phyloP scores from a whole-genome alignment of 768 basidiomycete genomes.

The Phylloporus sp. region DNA sequence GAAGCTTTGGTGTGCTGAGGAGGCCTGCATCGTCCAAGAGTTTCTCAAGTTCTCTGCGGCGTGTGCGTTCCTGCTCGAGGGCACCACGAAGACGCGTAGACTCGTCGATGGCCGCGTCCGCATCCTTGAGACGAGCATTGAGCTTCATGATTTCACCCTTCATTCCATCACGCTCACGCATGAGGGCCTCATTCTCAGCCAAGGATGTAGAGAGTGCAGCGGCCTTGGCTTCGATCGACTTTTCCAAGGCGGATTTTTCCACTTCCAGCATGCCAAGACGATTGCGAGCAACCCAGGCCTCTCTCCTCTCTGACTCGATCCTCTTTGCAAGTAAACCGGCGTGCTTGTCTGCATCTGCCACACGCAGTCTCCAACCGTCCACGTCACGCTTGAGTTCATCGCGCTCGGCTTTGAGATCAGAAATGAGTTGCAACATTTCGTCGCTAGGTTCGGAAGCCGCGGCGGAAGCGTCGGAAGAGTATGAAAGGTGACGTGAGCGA shows the following conservation, averaged over 20 bases:
- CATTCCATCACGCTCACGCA: slow-evolving; percentile 27
- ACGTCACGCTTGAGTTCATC: slow-evolving; percentile 87
- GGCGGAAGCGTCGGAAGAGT: slow-evolving; percentile 40
- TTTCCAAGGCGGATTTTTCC: slow-evolving; percentile 57
- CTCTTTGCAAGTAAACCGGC: slow-evolving; percentile 58
- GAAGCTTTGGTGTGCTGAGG: slow-evolving; percentile 41
- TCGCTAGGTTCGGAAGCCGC: slow-evolving; percentile 53
- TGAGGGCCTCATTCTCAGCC: slow-evolving; percentile 23
- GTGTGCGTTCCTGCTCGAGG: slow-evolving; percentile 38
- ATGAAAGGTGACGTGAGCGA: slow-evolving; percentile 48
- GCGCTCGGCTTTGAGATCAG: slow-evolving; percentile 80
- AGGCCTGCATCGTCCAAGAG: slow-evolving; percentile 45
- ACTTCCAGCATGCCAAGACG: slow-evolving; percentile 58
- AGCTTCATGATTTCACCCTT: slow-evolving; percentile 28
- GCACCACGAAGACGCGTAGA: slow-evolving; percentile 25
- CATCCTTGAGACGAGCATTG: slow-evolving; percentile 29
- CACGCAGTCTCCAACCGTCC: slow-evolving; percentile 78
- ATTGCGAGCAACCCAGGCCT: slow-evolving; percentile 82
- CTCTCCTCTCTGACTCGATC: slow-evolving; percentile 73
- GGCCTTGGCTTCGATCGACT: slow-evolving; percentile 38
- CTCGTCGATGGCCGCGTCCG: slow-evolving; percentile 21
- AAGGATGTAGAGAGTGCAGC: slow-evolving; percentile 27
- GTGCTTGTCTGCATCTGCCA: slow-evolving; percentile 71
- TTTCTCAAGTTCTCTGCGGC: slow-evolving; percentile 46
- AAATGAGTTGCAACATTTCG: slow-evolving; percentile 70